Base-by-base conservation (phyloP, 2,329 filamentous ascomycete species). In the Talaromyces sp. region DNA sequence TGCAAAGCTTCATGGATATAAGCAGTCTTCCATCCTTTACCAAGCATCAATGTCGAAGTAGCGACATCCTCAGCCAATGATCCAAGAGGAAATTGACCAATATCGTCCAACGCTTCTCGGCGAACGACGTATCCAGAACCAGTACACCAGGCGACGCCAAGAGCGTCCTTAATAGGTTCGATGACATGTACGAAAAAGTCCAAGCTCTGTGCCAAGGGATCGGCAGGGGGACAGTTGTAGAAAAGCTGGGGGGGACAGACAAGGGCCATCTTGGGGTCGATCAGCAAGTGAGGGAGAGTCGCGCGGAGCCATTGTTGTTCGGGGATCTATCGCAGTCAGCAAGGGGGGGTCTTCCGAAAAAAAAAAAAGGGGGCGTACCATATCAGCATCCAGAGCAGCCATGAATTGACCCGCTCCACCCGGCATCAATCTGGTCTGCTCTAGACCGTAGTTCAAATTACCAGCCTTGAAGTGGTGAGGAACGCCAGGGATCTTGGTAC, bases 351-450 rank as follows among this genome's bases (percentile, higher is more conserved):
- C 11, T 27, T 5, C n/a, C n/a, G 0, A 22, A 27, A 17, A 3
- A 6, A 15, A 1, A 17, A 0, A 11, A 51, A n/a, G 13, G 22
- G 15, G 22, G 60, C 67, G 69, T 68, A 74, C 73, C 88, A 90
- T 89, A 72, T 90, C 88, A 22, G 87, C 87, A 71, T 90, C 88
- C 38, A 90, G 77, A 45, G 85, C 84, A n/a, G 86, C 87, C 72
- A 89, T 84, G 73, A 81, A 88, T 70, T 85, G 80, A 47, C 80
- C 80, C n/a, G 84, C 79, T 27, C 85, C 85, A 19, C 84, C 85
- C 1, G 84, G 83, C 36, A 88, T 75, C n/a, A 75, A 71, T 17
- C 79, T 78, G 4, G 82, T 79, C 63, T 82, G 79, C 17, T 86
- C 82, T 22, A 86, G 74, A 38, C 85, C 87, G 64, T 86, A 84